Base-by-base conservation (phyloP, 2,329 filamentous ascomycete species). In the Sclerotiophoma versabilis region DNA sequence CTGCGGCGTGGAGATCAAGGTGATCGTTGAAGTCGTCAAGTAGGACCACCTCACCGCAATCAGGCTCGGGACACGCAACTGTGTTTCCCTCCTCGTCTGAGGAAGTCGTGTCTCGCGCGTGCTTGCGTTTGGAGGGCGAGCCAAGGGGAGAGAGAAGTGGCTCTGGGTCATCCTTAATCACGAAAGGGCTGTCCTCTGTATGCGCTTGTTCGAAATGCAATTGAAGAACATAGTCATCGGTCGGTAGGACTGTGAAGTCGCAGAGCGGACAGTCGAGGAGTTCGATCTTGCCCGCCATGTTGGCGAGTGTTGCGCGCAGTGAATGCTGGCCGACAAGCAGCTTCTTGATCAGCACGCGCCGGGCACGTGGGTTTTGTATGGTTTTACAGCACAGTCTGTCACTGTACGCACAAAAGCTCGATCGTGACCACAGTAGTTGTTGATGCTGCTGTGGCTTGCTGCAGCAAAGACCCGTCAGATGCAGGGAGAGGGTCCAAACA, bases 1-100 rank as follows among this genome's bases (percentile, higher is more conserved):
- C 73, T 58, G 74, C 68, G 50, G 68, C 62, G 69, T 81, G 79
- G 27, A 78, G 70, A 49, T 79, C 73, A 46, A 80, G 68, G 66
- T 81, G 80, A 42, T 81, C 76, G 62, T 80, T 76, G 49, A 77
- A 72, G 42, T 79, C 77, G 19, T 61, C 57, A 20, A 79, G 59
- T 47, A 71, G 66, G 48, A 81, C 62, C 44, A 74, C 59, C 58
- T 81, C 78, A 49, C 74, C 74, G 66, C 79, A 81, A 38, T 76
- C 72, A 20, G 68, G 59, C 42, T 77, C 71, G 8, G 77, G 76
- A 62, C 79, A 81, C 53, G 68, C 68, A 26, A 75, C 72, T 12
- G 42, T 64, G 47, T 60, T 62, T 54, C 68, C 68, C 27, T 71
- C 66, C 34, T 70, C 65, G 48, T 66, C 58, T 38, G 64, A 68